Evolutionary conservation across 495 filamentous ascomycete genomes (phyloP).

Genomic region (Astrothelium subdiscretum): DNA sequence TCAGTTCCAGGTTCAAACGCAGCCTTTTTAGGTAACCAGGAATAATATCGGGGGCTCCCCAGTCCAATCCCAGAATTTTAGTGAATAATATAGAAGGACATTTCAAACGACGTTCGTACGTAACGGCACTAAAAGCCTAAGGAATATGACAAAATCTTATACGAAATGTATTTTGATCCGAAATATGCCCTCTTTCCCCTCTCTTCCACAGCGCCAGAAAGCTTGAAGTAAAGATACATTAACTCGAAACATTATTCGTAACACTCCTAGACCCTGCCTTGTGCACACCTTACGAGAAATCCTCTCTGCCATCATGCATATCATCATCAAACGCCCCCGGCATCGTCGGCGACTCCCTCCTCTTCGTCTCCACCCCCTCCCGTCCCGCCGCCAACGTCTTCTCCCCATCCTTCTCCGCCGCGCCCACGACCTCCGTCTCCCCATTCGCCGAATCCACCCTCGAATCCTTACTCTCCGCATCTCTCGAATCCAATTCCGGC

Average conservation of each 20-base stretch:
- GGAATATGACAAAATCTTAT: background rate
- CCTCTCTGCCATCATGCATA: background rate
- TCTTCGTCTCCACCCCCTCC: background rate
- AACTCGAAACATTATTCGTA: background rate
- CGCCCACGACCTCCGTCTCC: background rate
- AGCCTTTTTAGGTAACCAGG: no score
- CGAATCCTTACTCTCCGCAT: background rate
- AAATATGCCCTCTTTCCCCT: background rate
- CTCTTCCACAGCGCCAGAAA: background rate
- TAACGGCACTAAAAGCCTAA: no score
- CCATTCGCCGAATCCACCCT: constrained; percentile 1
- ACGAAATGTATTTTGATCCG: background rate
- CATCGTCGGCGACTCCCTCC: background rate
- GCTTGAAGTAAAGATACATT: background rate
- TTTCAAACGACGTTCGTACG: no score
- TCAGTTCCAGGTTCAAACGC: no score
- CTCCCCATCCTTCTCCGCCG: background rate
- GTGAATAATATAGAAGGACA: no score
- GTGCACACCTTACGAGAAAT: background rate
- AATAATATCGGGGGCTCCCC: no score
- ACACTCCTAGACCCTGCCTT: background rate
- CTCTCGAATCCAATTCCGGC: no score
- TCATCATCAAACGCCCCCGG: background rate
- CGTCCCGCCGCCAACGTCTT: background rate
- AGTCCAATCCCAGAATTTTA: no score